These are phyloP conservation scores for Rubroshorea leprosula DNA, from an alignment of 345 rosid genomes.

Conservation along the genomic window DNA sequence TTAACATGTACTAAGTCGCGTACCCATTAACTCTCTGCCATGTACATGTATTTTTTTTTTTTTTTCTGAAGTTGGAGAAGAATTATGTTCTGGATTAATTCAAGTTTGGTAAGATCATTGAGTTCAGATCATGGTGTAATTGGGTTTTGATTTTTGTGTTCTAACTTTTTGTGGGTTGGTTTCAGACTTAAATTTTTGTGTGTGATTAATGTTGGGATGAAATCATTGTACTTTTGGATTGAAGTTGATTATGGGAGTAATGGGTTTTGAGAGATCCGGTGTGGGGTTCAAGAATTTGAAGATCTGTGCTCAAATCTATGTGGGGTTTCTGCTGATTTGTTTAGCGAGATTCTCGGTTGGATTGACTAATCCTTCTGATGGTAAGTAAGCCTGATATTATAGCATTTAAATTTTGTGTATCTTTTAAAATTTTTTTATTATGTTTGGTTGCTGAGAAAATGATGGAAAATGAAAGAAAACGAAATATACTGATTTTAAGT, in stretches of 20 bases:
- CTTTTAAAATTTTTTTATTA: too few species aligned
- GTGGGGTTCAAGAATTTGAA: constrained; percentile 29
- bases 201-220: constrained; percentile 26
- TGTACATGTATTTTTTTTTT: background rate
- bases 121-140: constrained; percentile 12
- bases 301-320: constrained; percentile 39
- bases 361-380: constrained; percentile 71
- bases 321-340: constrained; percentile 54
- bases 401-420: background rate
- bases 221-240: constrained; percentile 10
- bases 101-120: constrained; percentile 14
- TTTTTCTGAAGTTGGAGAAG: background rate
- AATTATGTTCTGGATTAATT: constrained; percentile 13
- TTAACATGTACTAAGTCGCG: background rate
- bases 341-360: constrained; percentile 41
- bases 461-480: constrained; percentile 3
- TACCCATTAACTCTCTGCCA: too few species aligned
- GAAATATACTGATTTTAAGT: background rate
- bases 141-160: constrained; percentile 8
- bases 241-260: constrained; percentile 32
- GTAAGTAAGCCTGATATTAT: constrained; percentile 31
- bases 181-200: constrained; percentile 38
- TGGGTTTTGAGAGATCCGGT: constrained; percentile 54
- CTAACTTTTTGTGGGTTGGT: constrained; percentile 7
- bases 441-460: constrained; percentile 1